Evolutionary conservation across 768 basidiomycete species (phyloP).

Genomic region (Boletus sensibilis): DNA sequence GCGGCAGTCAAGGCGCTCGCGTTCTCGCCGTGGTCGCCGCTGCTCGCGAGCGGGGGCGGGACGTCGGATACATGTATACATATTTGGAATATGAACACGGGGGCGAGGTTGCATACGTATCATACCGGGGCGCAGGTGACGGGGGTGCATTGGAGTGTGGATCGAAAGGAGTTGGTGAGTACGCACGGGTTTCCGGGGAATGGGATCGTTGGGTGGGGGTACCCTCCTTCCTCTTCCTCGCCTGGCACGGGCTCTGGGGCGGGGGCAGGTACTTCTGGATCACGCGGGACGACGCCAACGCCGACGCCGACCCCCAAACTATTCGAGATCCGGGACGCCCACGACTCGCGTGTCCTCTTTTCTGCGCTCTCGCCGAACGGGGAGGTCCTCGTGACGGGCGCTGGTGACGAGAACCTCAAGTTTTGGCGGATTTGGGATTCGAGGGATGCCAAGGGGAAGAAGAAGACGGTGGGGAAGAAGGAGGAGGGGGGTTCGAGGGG

Average conservation of each 20-base stretch:
- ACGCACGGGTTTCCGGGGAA: constrained; percentile 96
- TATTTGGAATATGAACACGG: constrained; percentile 90
- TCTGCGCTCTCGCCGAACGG: constrained; percentile 85
- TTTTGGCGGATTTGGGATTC: constrained; percentile 90
- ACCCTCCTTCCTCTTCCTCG: constrained; percentile 48
- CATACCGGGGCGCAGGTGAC: constrained; percentile 91
- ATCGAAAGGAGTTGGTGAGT: constrained; percentile 85
- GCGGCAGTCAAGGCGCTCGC: constrained; percentile 89
- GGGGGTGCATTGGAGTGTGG: constrained; percentile 82
- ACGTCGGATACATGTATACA: constrained; percentile 91
- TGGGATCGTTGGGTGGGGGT: constrained; percentile 76
- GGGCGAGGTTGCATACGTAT: constrained; percentile 84
- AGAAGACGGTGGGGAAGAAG: constrained; percentile 27
- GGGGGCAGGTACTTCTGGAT: constrained; percentile 24
- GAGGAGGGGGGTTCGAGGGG: constrained; percentile 37
- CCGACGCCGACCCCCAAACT: constrained; percentile 21
- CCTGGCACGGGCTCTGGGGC: constrained; percentile 51
- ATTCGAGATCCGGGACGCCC: constrained; percentile 79
- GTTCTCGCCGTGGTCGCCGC: constrained; percentile 94
- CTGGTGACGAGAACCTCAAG: constrained; percentile 95
- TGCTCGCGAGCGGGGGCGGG: constrained; percentile 92
- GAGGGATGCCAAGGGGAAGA: constrained; percentile 37
- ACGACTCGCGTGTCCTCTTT: constrained; percentile 87
- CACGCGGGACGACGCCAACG: constrained; percentile 17
- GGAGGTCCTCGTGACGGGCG: constrained; percentile 88